These are phyloP conservation scores for Coemansia umbellata DNA, from an alignment of 192 early-diverging fungal genomes.

Conservation along the genomic window DNA sequence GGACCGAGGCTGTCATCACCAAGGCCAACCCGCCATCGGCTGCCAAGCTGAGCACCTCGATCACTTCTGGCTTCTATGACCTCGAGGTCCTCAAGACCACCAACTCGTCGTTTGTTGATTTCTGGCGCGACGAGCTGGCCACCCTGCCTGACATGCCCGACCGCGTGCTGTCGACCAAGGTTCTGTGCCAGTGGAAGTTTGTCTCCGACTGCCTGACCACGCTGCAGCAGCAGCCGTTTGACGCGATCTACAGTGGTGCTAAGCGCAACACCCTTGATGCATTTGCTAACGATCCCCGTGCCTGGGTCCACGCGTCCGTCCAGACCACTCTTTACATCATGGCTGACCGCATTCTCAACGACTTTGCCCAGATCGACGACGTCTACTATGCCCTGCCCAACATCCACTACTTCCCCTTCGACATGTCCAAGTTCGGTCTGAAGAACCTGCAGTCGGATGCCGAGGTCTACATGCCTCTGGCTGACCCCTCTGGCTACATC, in stretches of 20 bases:
- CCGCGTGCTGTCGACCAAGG: slow-evolving; percentile 71
- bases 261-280: slow-evolving; percentile 65
- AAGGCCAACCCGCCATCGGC: slow-evolving; percentile 27
- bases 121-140: slow-evolving; percentile 68
- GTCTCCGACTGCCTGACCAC: slow-evolving; percentile 3
- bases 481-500: slow-evolving; percentile 73
- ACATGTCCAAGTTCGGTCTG: slow-evolving; percentile 67
- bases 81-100: slow-evolving; percentile 81
- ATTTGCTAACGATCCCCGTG: slow-evolving; percentile 69
- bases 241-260: slow-evolving; percentile 55
- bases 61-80: slow-evolving; percentile 67
- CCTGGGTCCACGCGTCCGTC: slow-evolving; percentile 65
- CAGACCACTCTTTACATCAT: slow-evolving; percentile 80
- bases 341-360: slow-evolving; percentile 60
- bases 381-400: slow-evolving; percentile 73
- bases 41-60: slow-evolving; percentile 14
- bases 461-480: slow-evolving; percentile 69
- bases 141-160: slow-evolving; percentile 71
- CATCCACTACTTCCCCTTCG: slow-evolving; percentile 72
- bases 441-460: slow-evolving; percentile 64
- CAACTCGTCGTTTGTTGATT: slow-evolving; percentile 72
- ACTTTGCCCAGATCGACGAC: slow-evolving; percentile 56
- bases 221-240: slow-evolving; percentile 48
- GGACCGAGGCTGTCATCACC: slow-evolving; percentile 55
- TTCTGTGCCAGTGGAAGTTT: slow-evolving; percentile 67